These are phyloP conservation scores for Trichoderma guizhouense DNA, from an alignment of 2,329 filamentous ascomycete genomes.

Conservation along the genomic window DNA sequence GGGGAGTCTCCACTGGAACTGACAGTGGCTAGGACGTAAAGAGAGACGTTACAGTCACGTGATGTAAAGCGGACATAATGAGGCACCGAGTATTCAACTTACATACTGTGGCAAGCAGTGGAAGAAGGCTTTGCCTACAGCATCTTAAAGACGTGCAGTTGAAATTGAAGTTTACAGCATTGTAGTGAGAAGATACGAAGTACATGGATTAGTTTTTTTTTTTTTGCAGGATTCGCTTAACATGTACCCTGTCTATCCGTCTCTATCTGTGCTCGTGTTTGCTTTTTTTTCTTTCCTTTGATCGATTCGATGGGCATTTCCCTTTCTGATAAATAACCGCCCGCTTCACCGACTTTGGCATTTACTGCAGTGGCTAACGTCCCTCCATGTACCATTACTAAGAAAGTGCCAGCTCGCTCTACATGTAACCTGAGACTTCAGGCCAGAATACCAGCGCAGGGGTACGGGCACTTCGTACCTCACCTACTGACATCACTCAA, in stretches of 20 bases:
- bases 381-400: not conserved
- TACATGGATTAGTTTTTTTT: not conserved
- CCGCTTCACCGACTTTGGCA: not conserved
- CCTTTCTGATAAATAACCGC: not conserved
- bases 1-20: not conserved
- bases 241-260: not conserved
- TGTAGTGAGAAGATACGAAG: not conserved
- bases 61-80: not conserved
- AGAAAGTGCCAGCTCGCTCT: not conserved
- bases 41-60: not conserved
- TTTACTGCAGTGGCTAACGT: not conserved
- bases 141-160: too few species aligned
- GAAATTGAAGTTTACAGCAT: not conserved
- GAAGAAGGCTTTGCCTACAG: not conserved
- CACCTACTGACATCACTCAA: conserved; percentile 21
- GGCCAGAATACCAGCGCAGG: conserved; percentile 24
- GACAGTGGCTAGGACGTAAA: not conserved
- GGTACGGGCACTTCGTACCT: not conserved
- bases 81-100: too few species aligned
- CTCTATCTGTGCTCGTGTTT: not conserved
- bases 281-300: not conserved
- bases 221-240: not conserved
- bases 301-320: not conserved
- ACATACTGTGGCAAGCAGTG: not conserved
- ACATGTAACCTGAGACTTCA: conserved; percentile 34